These are phyloP conservation scores for Melaleuca alternifolia DNA, from an alignment of 345 rosid species.

Conservation along the genomic window DNA sequence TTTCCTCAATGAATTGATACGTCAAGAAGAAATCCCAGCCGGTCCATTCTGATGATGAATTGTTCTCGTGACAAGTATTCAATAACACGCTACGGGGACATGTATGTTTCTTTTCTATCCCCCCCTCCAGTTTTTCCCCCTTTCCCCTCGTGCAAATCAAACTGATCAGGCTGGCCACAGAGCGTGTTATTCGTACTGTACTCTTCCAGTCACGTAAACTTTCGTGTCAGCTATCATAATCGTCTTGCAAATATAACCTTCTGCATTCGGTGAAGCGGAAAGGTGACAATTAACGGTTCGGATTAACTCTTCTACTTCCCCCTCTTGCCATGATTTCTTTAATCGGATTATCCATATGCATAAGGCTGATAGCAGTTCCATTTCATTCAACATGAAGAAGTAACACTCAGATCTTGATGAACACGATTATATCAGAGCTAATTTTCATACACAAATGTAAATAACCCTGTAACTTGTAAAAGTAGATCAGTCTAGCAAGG, in stretches of 20 bases:
- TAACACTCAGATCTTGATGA: not conserved
- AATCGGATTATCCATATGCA: not conserved
- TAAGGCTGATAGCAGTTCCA: not conserved
- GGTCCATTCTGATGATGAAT: not conserved
- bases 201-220: not conserved
- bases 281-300: not conserved
- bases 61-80: not conserved
- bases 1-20: not conserved
- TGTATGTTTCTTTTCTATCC: not conserved
- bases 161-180: not conserved
- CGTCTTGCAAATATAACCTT: constrained; percentile 8
- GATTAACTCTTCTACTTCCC: not conserved
- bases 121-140: not conserved
- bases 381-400: not conserved
- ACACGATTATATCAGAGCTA: accelerated
- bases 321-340: not conserved
- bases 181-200: not conserved
- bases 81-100: not conserved
- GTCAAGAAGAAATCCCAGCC: not conserved
- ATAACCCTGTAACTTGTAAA: not conserved
- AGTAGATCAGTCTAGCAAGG: not conserved
- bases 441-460: not conserved
- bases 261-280: not conserved
- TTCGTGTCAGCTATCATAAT: not conserved
- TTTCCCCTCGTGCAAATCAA: not conserved